Evolutionary conservation across 106 monocot species (phyloP).

Genomic region (Acorus gramineus): DNA sequence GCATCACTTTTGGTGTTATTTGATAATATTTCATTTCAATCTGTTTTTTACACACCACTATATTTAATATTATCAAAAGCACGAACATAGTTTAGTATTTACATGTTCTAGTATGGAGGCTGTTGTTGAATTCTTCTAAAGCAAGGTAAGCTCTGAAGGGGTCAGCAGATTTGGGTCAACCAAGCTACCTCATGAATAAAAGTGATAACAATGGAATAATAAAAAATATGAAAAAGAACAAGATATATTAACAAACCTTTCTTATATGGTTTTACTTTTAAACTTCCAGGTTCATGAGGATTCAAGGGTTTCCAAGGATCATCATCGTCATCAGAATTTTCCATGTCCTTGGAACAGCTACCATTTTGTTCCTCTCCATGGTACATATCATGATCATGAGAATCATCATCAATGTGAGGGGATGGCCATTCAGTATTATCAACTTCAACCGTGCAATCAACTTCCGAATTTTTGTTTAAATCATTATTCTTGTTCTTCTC

Average conservation of each 20-base stretch:
- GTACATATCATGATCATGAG: constrained; percentile 18
- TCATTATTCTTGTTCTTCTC: constrained; percentile 19
- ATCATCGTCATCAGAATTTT: constrained; percentile 48
- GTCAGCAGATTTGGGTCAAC: too few relatives aligned
- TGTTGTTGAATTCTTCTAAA: too few relatives aligned
- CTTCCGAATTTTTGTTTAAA: constrained; percentile 18
- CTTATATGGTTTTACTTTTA: constrained; percentile 68
- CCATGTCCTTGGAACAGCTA: constrained; percentile 24
- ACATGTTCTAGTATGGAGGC: too few relatives aligned
- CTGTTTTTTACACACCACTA: too few relatives aligned
- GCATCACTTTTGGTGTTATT: too few relatives aligned
- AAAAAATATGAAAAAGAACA: constrained; percentile 3
- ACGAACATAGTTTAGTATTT: too few relatives aligned
- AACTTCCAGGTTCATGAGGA: constrained; percentile 84
- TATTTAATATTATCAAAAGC: too few relatives aligned
- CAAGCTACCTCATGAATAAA: too few relatives aligned
- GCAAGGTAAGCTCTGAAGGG: too few relatives aligned
- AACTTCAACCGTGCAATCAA: constrained; percentile 14
- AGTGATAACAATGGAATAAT: neutral
- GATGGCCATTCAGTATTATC: constrained; percentile 20
- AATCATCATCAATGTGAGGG: constrained; percentile 13
- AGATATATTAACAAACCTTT: constrained; percentile 33
- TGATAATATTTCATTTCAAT: too few relatives aligned
- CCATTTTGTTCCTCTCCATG: constrained; percentile 26
- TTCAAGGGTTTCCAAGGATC: constrained; percentile 95